Base-by-base conservation (phyloP, 2,329 filamentous ascomycete genomes). In the Colletotrichum sp. region DNA sequence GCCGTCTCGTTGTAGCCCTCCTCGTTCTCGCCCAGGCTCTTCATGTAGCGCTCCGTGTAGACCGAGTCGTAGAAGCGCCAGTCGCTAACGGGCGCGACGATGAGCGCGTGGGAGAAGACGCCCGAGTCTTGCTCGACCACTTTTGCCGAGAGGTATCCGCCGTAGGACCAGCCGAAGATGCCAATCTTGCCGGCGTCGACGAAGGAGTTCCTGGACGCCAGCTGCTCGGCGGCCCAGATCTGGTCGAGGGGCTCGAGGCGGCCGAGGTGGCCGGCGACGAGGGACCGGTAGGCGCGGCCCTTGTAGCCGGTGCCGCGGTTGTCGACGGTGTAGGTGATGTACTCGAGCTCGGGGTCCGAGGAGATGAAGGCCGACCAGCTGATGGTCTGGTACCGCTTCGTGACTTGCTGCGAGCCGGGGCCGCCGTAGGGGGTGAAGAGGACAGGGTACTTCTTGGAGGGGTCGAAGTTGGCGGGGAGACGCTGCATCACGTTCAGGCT, bases 21-120 rank as follows among this genome's bases (percentile, higher is more conserved):
- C 1, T 84, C 84, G 80, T 94, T 94, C 55, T 85, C 83, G 5
- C 85, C 84, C 2, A 89, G 87, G 1, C 87, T 90, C 84, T 94
- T 93, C 93, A 95, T 94, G 85, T 93, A 95, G 13, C 93, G 89
- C 82, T 95, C 93, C 0, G 93, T 94, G 82, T 94, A 95, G 87
- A 94, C 90, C 71, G 88, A 90, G 82, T 95, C 92, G 82, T 95
- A 95, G 85, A 94, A 92, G 2, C 92, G 89, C 91, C 92, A 94
- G 84, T 95, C 93, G 3, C 88, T 88, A 0, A 94, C 92, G 0
- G 93, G 93, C 0, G 93, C 93, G 0, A 91, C 92, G 79, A 93
- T 92, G 12, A 94, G 83, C 0, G 89, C 93, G 9, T 92, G 88
- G 0, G 90, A 89, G 82, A 95, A 94, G 19, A 89, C 89, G 2